These are phyloP conservation scores for Puccinellia tenuiflora DNA, from an alignment of 176 grass and related monocot species.

Conservation along the genomic window DNA sequence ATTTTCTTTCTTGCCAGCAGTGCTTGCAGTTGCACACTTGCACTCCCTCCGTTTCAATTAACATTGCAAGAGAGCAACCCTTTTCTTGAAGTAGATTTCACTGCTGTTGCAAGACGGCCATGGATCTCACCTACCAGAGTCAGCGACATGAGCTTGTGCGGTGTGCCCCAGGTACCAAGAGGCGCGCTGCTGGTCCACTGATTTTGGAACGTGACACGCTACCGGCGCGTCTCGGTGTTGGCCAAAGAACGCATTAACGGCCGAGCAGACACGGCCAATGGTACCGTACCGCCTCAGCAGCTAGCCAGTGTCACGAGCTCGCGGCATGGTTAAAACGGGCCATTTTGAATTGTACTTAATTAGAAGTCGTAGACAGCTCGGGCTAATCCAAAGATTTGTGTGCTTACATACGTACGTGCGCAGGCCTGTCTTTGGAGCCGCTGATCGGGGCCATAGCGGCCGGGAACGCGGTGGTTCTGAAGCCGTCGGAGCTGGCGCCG, in stretches of 20 bases:
- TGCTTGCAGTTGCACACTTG: no score
- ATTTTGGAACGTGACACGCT: background rate
- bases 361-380: no score
- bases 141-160: background rate
- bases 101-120: background rate
- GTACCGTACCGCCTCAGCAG: background rate
- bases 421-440: slow-evolving; percentile 86
- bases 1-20: no score
- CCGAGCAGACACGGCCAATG: background rate
- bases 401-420: background rate
- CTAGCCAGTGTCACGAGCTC: background rate
- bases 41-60: no score
- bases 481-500: slow-evolving; percentile 84
- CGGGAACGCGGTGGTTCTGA: slow-evolving; percentile 71
- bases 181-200: background rate
- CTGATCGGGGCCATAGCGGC: slow-evolving; percentile 78
- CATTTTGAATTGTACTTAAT: background rate
- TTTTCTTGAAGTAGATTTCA: background rate
- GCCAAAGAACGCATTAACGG: background rate
- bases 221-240: background rate
- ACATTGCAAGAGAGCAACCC: background rate
- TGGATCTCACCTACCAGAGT: background rate
- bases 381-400: no score
- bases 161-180: background rate
- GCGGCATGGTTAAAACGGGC: background rate